phyloP scores from a whole-genome alignment of 805 yeast genomes.

The Lipomyces yamadae region DNA sequence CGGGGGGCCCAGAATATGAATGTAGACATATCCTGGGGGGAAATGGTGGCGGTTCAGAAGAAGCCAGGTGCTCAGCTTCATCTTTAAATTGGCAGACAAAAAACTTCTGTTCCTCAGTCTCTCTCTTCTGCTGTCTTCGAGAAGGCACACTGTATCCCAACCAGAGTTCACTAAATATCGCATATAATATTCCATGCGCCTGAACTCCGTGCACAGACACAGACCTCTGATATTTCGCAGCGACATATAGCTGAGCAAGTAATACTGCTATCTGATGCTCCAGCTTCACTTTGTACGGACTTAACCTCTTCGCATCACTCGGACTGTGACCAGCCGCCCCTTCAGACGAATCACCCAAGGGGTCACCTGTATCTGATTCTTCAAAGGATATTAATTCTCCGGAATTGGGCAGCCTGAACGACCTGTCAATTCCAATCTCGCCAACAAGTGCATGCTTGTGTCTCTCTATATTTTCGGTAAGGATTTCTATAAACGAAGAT shows the following conservation, averaged over 20 bases:
- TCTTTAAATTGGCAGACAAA: neutral
- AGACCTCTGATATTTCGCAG: slow-evolving; percentile 54
- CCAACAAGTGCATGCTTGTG: slow-evolving; percentile 64
- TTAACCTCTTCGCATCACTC: slow-evolving; percentile 38
- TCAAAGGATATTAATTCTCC: slow-evolving; percentile 57
- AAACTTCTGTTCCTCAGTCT: slow-evolving; percentile 7
- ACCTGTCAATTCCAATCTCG: slow-evolving; percentile 87
- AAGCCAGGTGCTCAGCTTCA: neutral
- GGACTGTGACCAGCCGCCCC: slow-evolving; percentile 8
- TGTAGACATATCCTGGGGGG: slow-evolving; percentile 63
- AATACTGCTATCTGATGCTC: slow-evolving; percentile 69
- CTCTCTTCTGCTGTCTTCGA: slow-evolving; percentile 12
- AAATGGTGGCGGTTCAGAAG: slow-evolving; percentile 27
- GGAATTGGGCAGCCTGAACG: slow-evolving; percentile 63
- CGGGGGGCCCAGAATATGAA: slow-evolving; percentile 83
- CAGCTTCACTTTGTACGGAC: slow-evolving; percentile 60
- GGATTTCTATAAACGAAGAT: slow-evolving; percentile 44
- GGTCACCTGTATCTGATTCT: slow-evolving; percentile 38
- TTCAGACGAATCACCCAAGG: neutral
- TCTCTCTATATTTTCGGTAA: slow-evolving; percentile 46
- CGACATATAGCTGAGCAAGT: slow-evolving; percentile 57
- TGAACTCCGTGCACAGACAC: slow-evolving; percentile 87
- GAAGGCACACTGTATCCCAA: slow-evolving; percentile 22
- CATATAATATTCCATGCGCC: slow-evolving; percentile 67
- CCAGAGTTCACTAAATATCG: slow-evolving; percentile 45